phyloP scores from a whole-genome alignment of 495 filamentous ascomycete genomes.

The Delitschia confertaspora region DNA sequence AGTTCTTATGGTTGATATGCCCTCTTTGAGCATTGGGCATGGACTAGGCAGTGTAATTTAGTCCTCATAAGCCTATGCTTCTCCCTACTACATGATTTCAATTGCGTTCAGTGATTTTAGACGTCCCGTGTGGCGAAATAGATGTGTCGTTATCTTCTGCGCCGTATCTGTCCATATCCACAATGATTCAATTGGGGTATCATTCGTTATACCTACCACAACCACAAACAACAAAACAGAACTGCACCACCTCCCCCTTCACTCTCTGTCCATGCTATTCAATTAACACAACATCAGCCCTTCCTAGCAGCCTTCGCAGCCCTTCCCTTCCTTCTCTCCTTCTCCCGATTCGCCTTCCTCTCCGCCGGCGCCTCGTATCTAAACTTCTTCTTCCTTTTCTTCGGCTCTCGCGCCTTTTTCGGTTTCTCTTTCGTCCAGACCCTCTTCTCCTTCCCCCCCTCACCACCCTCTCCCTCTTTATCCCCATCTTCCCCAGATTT shows the following conservation, averaged over 20 bases:
- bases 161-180: too few relatives aligned
- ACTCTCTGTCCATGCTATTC: too few relatives aligned
- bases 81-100: background rate
- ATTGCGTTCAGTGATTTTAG: too few relatives aligned
- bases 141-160: too few relatives aligned
- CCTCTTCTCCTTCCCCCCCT: constrained; percentile 28
- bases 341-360: constrained; percentile 56
- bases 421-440: constrained; percentile 44
- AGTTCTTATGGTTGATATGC: background rate
- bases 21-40: background rate
- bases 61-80: background rate
- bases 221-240: too few relatives aligned
- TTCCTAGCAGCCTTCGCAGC: too few relatives aligned
- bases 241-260: too few relatives aligned
- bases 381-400: constrained; percentile 82
- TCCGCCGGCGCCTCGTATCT: constrained; percentile 82
- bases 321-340: constrained; percentile 48
- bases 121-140: too few relatives aligned
- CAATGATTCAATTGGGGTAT: too few relatives aligned
- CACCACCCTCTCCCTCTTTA: constrained; percentile 32
- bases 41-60: background rate
- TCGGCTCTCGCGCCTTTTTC: constrained; percentile 48
- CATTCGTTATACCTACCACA: too few relatives aligned
- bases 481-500: constrained; percentile 41
- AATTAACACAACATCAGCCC: too few relatives aligned